These are phyloP conservation scores for Sporothrix pallida DNA, from an alignment of 2,329 filamentous ascomycete genomes.

Conservation along the genomic window DNA sequence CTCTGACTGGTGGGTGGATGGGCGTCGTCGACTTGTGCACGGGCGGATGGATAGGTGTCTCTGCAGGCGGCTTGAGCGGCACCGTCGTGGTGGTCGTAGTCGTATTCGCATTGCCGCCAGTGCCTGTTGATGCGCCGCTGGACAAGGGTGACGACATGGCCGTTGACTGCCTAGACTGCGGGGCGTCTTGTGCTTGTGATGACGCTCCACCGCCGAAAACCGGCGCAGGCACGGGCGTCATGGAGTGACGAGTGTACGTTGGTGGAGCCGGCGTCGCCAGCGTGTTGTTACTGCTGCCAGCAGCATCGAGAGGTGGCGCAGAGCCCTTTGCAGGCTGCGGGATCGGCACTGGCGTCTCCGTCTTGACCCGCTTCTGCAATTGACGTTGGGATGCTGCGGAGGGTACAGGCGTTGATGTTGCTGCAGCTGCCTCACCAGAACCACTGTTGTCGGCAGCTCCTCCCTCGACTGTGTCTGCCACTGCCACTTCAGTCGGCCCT, in stretches of 20 bases:
- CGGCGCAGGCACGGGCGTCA: slow-evolving; percentile 46
- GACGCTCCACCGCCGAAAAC: slow-evolving; percentile 40
- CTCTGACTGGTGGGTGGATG: slow-evolving; percentile 45
- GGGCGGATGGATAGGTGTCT: slow-evolving; percentile 44
- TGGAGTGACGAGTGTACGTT: slow-evolving; percentile 37
- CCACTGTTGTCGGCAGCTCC: slow-evolving; percentile 2
- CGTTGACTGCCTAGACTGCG: slow-evolving; percentile 24
- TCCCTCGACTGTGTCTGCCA: slow-evolving; percentile 30
- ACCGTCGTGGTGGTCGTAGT: slow-evolving; percentile 39
- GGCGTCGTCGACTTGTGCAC: slow-evolving; percentile 46
- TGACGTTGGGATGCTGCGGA: background rate
- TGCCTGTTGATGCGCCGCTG: slow-evolving; percentile 4
- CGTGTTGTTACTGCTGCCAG: slow-evolving; percentile 25
- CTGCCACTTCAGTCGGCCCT: slow-evolving; percentile 37
- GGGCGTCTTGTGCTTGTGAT: slow-evolving; percentile 39
- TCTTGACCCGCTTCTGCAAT: slow-evolving; percentile 47
- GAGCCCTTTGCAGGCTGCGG: slow-evolving; percentile 42
- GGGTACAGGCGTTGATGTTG: background rate
- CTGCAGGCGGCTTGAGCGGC: slow-evolving; percentile 43
- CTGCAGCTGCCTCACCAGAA: background rate
- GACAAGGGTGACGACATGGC: slow-evolving; percentile 32
- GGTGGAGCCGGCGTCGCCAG: slow-evolving; percentile 37
- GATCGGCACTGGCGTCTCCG: slow-evolving; percentile 49
- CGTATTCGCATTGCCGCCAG: slow-evolving; percentile 28
- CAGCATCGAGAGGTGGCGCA: slow-evolving; percentile 37